These are phyloP conservation scores for Termitomyces titanicus DNA, from an alignment of 768 basidiomycete genomes.

Conservation along the genomic window DNA sequence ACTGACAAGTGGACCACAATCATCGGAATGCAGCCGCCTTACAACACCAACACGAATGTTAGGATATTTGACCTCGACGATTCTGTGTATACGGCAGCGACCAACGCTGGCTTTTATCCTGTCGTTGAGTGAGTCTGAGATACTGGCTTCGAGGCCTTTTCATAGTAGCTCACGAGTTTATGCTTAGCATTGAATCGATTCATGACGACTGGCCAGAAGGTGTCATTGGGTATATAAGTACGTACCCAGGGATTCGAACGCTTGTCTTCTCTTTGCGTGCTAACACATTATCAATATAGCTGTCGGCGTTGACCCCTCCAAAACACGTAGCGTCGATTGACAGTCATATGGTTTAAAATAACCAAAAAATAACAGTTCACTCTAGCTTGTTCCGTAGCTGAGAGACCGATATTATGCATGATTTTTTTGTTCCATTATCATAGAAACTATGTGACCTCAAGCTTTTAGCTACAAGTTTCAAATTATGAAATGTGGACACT, in stretches of 20 bases:
- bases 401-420: too few relatives aligned
- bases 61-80: constrained; percentile 28
- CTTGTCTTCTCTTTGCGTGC: not conserved
- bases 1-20: constrained; percentile 30
- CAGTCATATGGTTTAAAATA: too few relatives aligned
- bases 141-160: not conserved
- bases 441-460: too few relatives aligned
- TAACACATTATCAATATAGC: constrained; percentile 12
- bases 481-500: too few relatives aligned
- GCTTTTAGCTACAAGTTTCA: too few relatives aligned
- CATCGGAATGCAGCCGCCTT: constrained; percentile 24
- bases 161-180: not conserved
- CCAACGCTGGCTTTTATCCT: constrained; percentile 22
- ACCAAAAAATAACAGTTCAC: too few relatives aligned
- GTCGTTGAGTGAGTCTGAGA: constrained; percentile 21
- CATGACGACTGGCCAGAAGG: constrained; percentile 29
- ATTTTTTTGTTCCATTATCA: too few relatives aligned
- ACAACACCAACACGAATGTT: constrained; percentile 26
- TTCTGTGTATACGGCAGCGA: constrained; percentile 21
- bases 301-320: constrained; percentile 22
- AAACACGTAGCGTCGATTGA: not conserved
- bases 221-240: constrained; percentile 24
- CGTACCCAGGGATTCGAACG: too few relatives aligned
- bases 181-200: constrained; percentile 20
- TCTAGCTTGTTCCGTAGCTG: too few relatives aligned